A percentile compares a stretch with the other conserved stretches of the same genome.
Conservation (phyloP, 331 rosid genomes). For the Prunus yedoensis region DNA sequence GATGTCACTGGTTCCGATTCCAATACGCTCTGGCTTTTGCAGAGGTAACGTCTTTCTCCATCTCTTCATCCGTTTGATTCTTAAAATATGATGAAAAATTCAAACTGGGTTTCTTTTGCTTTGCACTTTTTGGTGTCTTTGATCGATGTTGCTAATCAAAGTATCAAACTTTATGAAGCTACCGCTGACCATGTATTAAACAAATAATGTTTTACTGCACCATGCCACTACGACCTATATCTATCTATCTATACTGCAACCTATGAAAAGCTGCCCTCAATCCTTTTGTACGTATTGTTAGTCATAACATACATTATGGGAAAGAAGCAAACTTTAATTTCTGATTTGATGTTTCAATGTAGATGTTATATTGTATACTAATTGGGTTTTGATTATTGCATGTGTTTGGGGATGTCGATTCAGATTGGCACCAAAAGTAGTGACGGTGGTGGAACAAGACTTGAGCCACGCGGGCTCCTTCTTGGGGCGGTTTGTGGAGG, state of each 20-base stretch:
- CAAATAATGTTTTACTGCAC: neutral
- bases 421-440: slow-evolving; percentile 95
- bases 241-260: no score
- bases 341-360: neutral
- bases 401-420: neutral
- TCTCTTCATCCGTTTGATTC: no score
- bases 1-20: slow-evolving; percentile 95
- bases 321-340: neutral
- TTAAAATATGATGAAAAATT: neutral
- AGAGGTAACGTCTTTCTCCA: slow-evolving; percentile 54
- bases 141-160: slow-evolving; percentile 15
- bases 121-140: slow-evolving; percentile 7
- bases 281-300: neutral
- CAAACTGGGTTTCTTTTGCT: slow-evolving; percentile 5
- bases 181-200: slow-evolving; percentile 6
- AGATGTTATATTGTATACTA: neutral
- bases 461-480: slow-evolving; percentile 91
- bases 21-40: slow-evolving; percentile 89
- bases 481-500: slow-evolving; percentile 95
- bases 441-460: slow-evolving; percentile 97
- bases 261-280: neutral
- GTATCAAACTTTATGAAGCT: neutral
- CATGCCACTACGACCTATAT: no score
- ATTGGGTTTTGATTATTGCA: neutral
- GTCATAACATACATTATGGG: no score